phyloP scores from a whole-genome alignment of 1,284 basidiomycete species.

The Ceraceosorus guamensis region DNA sequence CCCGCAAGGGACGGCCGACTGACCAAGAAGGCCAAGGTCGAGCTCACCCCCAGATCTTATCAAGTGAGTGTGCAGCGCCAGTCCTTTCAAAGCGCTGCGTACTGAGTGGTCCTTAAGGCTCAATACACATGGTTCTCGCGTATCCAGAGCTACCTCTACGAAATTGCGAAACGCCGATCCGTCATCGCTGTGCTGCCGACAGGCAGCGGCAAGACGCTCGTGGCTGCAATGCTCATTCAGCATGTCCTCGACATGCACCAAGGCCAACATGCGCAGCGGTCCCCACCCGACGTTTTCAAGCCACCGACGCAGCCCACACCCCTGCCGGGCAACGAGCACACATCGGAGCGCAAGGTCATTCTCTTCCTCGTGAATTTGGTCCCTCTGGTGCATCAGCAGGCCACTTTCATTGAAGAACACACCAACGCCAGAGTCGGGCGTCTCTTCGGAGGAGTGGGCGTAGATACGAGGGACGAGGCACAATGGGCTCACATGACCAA shows the following conservation, averaged over 20 bases:
- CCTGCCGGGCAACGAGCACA: background rate
- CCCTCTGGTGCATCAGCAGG: slow-evolving; percentile 34
- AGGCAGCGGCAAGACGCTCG: slow-evolving; percentile 37
- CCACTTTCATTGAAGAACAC: slow-evolving; percentile 24
- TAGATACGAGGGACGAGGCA: background rate
- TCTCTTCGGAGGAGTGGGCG: slow-evolving; percentile 25
- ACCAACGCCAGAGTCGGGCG: slow-evolving; percentile 19
- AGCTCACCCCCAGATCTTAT: no score
- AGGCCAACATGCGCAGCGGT: background rate
- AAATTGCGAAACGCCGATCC: slow-evolving; percentile 11
- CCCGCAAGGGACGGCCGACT: no score
- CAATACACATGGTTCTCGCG: no score
- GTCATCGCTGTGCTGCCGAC: slow-evolving; percentile 34
- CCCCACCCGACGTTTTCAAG: background rate
- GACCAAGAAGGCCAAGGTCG: no score
- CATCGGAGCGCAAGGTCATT: background rate
- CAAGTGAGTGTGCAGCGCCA: no score
- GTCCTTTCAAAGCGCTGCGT: no score
- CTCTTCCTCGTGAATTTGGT: slow-evolving; percentile 23
- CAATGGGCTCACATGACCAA: background rate
- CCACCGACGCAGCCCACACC: background rate
- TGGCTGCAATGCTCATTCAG: slow-evolving; percentile 30
- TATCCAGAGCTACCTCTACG: slow-evolving; percentile 6
- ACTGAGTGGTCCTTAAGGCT: no score
- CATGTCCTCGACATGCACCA: slow-evolving; percentile 12